Evolutionary conservation across 192 early-diverging fungal genomes (phyloP).

Genomic region (Coemansia guatemalensis): DNA sequence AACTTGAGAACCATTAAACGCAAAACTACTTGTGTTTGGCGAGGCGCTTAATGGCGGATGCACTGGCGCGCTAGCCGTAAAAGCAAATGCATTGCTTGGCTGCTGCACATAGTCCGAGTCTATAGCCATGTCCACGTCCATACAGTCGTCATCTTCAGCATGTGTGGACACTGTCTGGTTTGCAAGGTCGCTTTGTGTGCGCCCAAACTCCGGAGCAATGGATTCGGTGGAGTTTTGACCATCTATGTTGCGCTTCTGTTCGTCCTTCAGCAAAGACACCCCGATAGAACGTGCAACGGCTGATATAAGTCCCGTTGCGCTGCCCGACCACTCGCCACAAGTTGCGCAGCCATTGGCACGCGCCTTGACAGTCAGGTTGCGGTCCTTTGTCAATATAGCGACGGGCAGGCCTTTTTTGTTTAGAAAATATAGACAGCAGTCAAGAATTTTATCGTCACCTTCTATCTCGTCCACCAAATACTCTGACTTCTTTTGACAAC

Average conservation of each 20-base stretch:
- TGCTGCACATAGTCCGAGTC: background rate
- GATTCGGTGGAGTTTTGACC: background rate
- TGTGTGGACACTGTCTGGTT: background rate
- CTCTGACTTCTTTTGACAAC: slow-evolving; percentile 41
- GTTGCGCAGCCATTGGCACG: slow-evolving; percentile 38
- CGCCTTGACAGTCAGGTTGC: slow-evolving; percentile 42
- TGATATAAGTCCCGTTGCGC: slow-evolving; percentile 13
- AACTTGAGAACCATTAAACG: background rate
- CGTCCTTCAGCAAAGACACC: background rate
- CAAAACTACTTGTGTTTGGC: background rate
- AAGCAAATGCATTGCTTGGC: background rate
- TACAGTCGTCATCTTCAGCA: slow-evolving; percentile 5
- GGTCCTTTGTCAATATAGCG: slow-evolving; percentile 35
- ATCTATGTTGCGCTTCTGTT: background rate
- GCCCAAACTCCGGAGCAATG: background rate
- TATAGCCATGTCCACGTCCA: slow-evolving; percentile 21
- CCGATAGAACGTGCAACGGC: slow-evolving; percentile 11
- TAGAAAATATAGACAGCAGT: slow-evolving; percentile 49
- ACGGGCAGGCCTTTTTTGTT: slow-evolving; percentile 30
- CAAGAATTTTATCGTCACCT: slow-evolving; percentile 44
- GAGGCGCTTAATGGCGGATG: background rate
- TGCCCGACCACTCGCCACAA: slow-evolving; percentile 24
- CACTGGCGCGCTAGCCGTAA: background rate
- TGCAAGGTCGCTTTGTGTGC: background rate
- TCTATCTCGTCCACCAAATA: slow-evolving; percentile 23